These are phyloP conservation scores for Micromonas commoda DNA, from an alignment of 139 green algal genomes.

Conservation along the genomic window DNA sequence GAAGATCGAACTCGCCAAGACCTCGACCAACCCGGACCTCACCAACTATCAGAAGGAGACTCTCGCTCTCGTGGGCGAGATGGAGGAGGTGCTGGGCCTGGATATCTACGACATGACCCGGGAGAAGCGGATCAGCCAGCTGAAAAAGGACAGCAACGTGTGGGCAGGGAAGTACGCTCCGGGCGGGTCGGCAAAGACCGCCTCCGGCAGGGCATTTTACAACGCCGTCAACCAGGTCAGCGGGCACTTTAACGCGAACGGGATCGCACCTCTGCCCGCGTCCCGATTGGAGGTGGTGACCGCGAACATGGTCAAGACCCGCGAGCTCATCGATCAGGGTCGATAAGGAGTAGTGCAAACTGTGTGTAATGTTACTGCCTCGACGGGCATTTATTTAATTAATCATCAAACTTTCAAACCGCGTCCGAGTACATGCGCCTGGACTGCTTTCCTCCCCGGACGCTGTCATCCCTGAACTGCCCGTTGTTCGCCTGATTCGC, in stretches of 20 bases:
- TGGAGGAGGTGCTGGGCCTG: constrained; percentile 4
- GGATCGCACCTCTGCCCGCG: not conserved
- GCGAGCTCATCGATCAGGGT: not conserved
- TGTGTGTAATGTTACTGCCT: too few relatives aligned
- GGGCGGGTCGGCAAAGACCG: not conserved
- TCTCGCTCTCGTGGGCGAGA: not conserved
- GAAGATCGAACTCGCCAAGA: not conserved
- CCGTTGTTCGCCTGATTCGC: too few relatives aligned
- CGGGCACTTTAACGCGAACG: constrained; percentile 7
- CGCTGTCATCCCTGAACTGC: too few relatives aligned
- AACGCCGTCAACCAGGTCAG: constrained; percentile 19
- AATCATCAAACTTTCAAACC: too few relatives aligned
- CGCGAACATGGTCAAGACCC: not conserved
- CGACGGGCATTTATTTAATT: not conserved
- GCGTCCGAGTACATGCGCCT: too few relatives aligned
- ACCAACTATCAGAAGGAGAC: constrained; percentile 16
- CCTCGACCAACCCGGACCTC: not conserved
- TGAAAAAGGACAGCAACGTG: constrained; percentile 3
- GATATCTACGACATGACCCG: not conserved
- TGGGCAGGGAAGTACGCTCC: constrained; percentile 6
- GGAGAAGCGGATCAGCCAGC: not conserved
- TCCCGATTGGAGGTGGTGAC: not conserved
- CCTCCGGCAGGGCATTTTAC: constrained; percentile 5
- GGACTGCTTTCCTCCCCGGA: too few relatives aligned
- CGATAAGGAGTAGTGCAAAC: too few relatives aligned